phyloP scores from a whole-genome alignment of 169 alveolate genomes.

The Cryptosporidium tyzzeri region DNA sequence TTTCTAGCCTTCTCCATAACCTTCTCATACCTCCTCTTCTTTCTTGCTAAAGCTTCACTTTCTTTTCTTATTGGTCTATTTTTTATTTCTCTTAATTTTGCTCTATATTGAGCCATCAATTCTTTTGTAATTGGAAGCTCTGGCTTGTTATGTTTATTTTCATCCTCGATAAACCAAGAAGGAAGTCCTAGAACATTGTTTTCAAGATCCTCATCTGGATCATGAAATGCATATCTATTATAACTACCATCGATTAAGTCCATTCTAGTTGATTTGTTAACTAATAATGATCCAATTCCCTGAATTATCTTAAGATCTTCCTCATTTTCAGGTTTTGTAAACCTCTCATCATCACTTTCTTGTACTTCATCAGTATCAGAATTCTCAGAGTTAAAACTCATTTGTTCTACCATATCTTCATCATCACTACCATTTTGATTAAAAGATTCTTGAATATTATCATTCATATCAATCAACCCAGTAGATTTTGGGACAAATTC shows the following conservation, averaged over 20 bases:
- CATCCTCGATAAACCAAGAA: constrained; percentile 97
- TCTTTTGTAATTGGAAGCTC: constrained; percentile 96
- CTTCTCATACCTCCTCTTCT: constrained; percentile 91
- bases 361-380: constrained; percentile 58
- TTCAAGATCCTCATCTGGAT: constrained; percentile 80
- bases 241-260: constrained; percentile 94
- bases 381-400: neutral
- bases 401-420: neutral
- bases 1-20: constrained; percentile 91
- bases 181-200: constrained; percentile 89
- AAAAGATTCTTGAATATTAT: neutral
- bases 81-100: constrained; percentile 93
- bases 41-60: constrained; percentile 95
- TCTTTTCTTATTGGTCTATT: constrained; percentile 97
- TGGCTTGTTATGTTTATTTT: constrained; percentile 91
- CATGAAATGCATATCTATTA: constrained; percentile 93
- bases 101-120: constrained; percentile 92
- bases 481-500: constrained; percentile 77
- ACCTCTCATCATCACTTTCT: constrained; percentile 70
- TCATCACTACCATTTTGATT: neutral
- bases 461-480: neutral
- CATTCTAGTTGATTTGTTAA: constrained; percentile 92
- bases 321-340: constrained; percentile 77
- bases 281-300: constrained; percentile 80
- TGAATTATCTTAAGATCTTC: constrained; percentile 79